Percentiles rank a stretch among this genome's conserved stretches.
These are phyloP conservation scores for Plasmopara viticola DNA, from an alignment of 352 stramenopile species.

Conservation along the genomic window DNA sequence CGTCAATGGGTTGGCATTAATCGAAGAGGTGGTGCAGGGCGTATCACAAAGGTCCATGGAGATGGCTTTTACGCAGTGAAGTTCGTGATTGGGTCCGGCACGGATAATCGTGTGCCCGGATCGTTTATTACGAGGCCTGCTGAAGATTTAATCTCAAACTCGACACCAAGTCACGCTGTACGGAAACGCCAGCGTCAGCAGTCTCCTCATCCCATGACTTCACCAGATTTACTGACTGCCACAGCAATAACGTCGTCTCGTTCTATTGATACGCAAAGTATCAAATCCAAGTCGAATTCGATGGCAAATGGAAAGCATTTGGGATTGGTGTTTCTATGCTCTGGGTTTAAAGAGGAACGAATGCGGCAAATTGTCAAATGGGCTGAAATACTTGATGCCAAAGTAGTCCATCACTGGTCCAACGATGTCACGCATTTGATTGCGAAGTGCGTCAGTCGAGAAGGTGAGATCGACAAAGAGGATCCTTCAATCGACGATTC, in stretches of 20 bases:
- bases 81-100: constrained; percentile 38
- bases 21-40: constrained; percentile 82
- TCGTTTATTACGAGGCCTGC: constrained; percentile 34
- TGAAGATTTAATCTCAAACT: constrained; percentile 34
- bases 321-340: constrained; percentile 52
- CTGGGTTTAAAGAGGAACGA: constrained; percentile 38
- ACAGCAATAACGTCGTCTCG: constrained; percentile 11
- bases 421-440: constrained; percentile 76
- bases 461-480: constrained; percentile 23
- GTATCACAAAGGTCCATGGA: constrained; percentile 60
- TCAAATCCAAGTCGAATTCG: constrained; percentile 15
- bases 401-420: constrained; percentile 47
- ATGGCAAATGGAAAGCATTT: constrained; percentile 18
- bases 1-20: constrained; percentile 90
- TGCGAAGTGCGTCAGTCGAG: constrained; percentile 59
- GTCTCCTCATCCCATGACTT: constrained; percentile 11
- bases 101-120: constrained; percentile 29
- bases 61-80: constrained; percentile 56
- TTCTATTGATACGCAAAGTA: constrained; percentile 7
- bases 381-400: constrained; percentile 32
- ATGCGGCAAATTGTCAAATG: constrained; percentile 44
- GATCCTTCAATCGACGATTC: constrained; percentile 17
- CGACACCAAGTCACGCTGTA: constrained; percentile 31
- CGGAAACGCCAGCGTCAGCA: constrained; percentile 26
- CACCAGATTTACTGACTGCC: constrained; percentile 7